A percentile compares a stretch with the other conserved stretches of the same genome.
Conservation (phyloP, 2,329 filamentous ascomycete species). For the Mycogone perniciosa region DNA sequence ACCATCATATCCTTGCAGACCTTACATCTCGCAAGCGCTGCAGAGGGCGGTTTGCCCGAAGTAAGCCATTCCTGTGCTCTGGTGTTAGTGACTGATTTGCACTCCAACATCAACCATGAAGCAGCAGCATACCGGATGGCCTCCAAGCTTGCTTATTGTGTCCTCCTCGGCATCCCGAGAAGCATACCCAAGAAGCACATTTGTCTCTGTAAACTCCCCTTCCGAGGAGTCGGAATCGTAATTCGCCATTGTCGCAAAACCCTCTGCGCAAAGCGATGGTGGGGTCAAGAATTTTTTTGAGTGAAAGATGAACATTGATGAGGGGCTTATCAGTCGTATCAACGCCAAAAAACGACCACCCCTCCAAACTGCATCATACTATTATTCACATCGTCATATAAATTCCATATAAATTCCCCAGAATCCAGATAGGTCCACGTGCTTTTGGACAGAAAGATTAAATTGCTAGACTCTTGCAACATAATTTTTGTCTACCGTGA, state of each 20-base stretch:
- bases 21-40: conserved; percentile 75
- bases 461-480: conserved; percentile 15
- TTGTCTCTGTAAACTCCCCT: conserved; percentile 69
- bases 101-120: not conserved
- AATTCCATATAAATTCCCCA: not conserved
- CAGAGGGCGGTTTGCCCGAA: conserved; percentile 61
- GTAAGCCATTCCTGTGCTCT: conserved; percentile 74
- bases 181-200: conserved; percentile 84
- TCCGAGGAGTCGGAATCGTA: conserved; percentile 85
- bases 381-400: not conserved
- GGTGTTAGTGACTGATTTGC: not conserved
- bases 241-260: conserved; percentile 50
- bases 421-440: not conserved
- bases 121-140: conserved; percentile 62
- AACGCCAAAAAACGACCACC: not conserved
- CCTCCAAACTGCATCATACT: not conserved
- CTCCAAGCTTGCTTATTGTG: conserved; percentile 80
- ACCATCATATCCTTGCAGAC: conserved; percentile 79
- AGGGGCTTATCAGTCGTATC: conserved; percentile 24
- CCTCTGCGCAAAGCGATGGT: conserved; percentile 21
- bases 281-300: conserved; percentile 37
- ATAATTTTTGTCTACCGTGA: conserved; percentile 32
- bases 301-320: conserved; percentile 16
- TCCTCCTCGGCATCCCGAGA: conserved; percentile 75
- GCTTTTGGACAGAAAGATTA: not conserved